Percentiles rank a stretch among this genome's conserved stretches.
These are phyloP conservation scores for Apiosordaria backusii DNA, from an alignment of 495 filamentous ascomycete genomes.

Conservation along the genomic window DNA sequence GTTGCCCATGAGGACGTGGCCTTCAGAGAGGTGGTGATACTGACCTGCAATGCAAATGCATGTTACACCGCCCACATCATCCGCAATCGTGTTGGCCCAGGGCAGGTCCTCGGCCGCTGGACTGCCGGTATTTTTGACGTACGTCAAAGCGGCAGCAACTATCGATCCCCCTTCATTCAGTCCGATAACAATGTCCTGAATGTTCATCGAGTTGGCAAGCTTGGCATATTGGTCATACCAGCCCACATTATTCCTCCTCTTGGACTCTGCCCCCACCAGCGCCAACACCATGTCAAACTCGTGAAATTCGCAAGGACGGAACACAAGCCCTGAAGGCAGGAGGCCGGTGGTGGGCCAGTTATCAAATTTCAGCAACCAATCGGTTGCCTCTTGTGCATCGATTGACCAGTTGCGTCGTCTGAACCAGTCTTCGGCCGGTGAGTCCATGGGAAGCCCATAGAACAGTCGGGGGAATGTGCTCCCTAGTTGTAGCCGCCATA, in stretches of 20 bases:
- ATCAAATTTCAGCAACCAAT: constrained; percentile 53
- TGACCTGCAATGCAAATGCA: constrained; percentile 57
- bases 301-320: constrained; percentile 47
- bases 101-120: constrained; percentile 54
- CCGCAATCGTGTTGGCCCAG: constrained; percentile 54
- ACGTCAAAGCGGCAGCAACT: constrained; percentile 55
- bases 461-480: constrained; percentile 60
- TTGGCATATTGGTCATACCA: constrained; percentile 56
- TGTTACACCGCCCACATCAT: constrained; percentile 56
- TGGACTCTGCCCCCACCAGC: constrained; percentile 49
- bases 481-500: constrained; percentile 56
- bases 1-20: neutral
- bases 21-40: constrained; percentile 13
- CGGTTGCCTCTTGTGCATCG: constrained; percentile 48
- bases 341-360: constrained; percentile 46
- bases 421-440: constrained; percentile 54
- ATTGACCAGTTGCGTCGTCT: constrained; percentile 54
- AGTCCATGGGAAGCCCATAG: constrained; percentile 52
- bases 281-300: constrained; percentile 53
- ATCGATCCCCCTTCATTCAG: constrained; percentile 40
- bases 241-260: constrained; percentile 42
- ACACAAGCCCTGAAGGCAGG: constrained; percentile 37
- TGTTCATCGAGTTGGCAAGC: constrained; percentile 42
- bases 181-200: constrained; percentile 50
- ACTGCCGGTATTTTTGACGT: constrained; percentile 49